phyloP scores from a whole-genome alignment of 306 rosid genomes.

The Senna tora region DNA sequence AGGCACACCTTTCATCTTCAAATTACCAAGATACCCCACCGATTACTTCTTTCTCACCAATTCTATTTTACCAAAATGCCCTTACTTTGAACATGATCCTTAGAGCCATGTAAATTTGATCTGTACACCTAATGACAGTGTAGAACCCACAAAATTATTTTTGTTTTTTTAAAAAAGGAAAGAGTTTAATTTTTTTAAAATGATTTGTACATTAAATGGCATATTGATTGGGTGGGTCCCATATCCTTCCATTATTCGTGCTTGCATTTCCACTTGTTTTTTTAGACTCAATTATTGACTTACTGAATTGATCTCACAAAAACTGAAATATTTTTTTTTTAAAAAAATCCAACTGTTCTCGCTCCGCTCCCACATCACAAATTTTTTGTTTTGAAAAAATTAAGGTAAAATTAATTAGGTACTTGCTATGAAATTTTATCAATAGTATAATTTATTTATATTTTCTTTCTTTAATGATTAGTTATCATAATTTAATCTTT shows the following conservation, averaged over 20 bases:
- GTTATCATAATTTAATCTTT: no score
- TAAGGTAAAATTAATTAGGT: no score
- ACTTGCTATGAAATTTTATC: no score
- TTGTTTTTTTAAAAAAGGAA: neutral
- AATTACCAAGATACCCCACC: constrained; percentile 42
- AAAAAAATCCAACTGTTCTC: neutral
- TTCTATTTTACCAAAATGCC: constrained; percentile 29
- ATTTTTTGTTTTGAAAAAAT: no score
- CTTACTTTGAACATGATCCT: constrained; percentile 16
- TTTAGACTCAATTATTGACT: constrained; percentile 66
- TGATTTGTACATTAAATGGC: constrained; percentile 63
- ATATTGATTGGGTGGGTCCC: constrained; percentile 59
- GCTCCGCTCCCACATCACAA: neutral
- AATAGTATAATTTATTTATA: no score
- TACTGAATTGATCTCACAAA: constrained; percentile 37
- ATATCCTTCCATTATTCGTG: constrained; percentile 48
- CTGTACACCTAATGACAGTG: constrained; percentile 34
- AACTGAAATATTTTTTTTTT: neutral
- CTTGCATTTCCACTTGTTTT: constrained; percentile 49
- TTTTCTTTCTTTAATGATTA: no score
- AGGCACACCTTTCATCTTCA: constrained; percentile 33
- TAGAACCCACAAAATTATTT: constrained; percentile 28
- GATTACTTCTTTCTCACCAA: neutral
- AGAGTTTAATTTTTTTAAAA: constrained; percentile 43
- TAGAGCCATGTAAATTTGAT: constrained; percentile 18